Evolutionary conservation across 495 filamentous ascomycete species (phyloP).

Genomic region (Schizothecium vesticola): DNA sequence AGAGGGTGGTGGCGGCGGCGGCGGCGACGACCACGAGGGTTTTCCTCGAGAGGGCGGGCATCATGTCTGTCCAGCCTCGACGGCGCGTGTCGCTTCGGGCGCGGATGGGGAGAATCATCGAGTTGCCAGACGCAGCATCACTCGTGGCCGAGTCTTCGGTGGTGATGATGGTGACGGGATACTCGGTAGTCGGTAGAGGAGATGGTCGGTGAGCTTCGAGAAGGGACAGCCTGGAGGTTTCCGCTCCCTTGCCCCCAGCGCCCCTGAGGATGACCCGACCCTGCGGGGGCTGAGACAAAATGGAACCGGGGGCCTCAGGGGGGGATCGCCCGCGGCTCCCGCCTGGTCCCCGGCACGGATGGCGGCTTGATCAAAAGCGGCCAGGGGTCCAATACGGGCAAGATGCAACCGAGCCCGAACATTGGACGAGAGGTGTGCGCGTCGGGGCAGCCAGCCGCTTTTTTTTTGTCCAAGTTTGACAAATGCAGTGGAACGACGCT

Average conservation of each 20-base stretch:
- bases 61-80: neutral
- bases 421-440: no score
- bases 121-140: neutral
- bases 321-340: neutral
- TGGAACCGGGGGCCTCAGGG: neutral
- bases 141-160: neutral
- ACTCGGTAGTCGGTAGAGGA: neutral
- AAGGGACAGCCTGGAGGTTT: neutral
- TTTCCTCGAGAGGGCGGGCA: neutral
- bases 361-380: neutral
- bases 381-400: neutral
- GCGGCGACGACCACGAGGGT: slow-evolving; percentile 15
- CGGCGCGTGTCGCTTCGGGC: neutral
- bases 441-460: no score
- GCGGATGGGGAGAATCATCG: neutral
- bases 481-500: neutral
- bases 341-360: neutral
- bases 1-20: slow-evolving; percentile 19
- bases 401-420: neutral
- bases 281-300: neutral
- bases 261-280: neutral
- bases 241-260: neutral
- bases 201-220: neutral
- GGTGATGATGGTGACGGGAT: neutral
- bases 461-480: neutral